phyloP scores from a whole-genome alignment of 2,329 filamentous ascomycete species.

The Ophiobolus disseminans region DNA sequence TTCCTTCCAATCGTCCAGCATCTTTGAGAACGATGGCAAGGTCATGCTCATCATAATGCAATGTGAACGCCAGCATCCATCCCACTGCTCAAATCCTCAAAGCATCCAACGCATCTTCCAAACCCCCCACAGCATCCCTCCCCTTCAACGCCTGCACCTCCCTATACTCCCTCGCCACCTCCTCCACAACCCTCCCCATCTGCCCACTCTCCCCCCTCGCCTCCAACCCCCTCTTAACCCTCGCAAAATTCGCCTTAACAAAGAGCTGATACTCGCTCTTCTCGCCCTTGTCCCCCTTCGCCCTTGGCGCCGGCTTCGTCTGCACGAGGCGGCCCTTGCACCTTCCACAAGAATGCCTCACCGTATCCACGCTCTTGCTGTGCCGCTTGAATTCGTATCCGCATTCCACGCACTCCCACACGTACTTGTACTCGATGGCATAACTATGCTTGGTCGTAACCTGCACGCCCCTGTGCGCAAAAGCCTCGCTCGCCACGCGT shows the following conservation, averaged over 20 bases:
- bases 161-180: conserved; percentile 69
- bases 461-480: conserved; percentile 68
- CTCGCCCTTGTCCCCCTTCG: conserved; percentile 28
- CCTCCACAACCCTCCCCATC: conserved; percentile 71
- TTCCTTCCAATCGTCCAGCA: too few species aligned
- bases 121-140: conserved; percentile 17
- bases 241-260: conserved; percentile 72
- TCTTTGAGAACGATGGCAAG: too few species aligned
- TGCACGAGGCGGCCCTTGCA: conserved; percentile 76
- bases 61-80: too few species aligned
- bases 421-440: conserved; percentile 88
- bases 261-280: conserved; percentile 63
- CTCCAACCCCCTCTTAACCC: conserved; percentile 48
- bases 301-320: conserved; percentile 76
- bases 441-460: conserved; percentile 93
- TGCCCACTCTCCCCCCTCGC: conserved; percentile 60
- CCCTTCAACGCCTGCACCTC: conserved; percentile 50
- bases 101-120: conserved; percentile 31
- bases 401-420: conserved; percentile 80
- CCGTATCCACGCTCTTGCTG: conserved; percentile 80
- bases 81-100: conserved; percentile 24
- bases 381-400: conserved; percentile 79
- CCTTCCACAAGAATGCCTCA: conserved; percentile 74
- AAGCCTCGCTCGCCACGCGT: conserved; percentile 60
- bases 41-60: too few species aligned